Evolutionary conservation across 2,329 filamentous ascomycete genomes (phyloP).

Genomic region (Coniochaeta sp.): DNA sequence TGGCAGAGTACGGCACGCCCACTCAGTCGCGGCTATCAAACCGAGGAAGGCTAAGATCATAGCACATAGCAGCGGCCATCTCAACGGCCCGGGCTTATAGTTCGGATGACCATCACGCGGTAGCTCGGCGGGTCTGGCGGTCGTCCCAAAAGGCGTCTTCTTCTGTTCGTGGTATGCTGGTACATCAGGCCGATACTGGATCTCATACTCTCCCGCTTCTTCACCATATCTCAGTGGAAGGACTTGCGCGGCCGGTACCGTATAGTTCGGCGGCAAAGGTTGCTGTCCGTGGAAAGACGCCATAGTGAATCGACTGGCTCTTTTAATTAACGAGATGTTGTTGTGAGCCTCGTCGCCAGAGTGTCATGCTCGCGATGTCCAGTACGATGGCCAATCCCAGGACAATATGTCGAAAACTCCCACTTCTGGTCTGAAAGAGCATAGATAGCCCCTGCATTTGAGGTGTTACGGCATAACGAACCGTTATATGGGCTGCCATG

Average conservation of each 20-base stretch:
- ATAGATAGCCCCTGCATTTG: background rate
- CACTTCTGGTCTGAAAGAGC: background rate
- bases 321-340: too few species aligned
- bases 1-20: slow-evolving; percentile 8
- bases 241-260: background rate
- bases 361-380: too few species aligned
- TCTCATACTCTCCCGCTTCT: background rate
- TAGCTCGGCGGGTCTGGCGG: slow-evolving; percentile 18
- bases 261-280: background rate
- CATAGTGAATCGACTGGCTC: background rate
- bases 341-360: too few species aligned
- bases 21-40: slow-evolving; percentile 5
- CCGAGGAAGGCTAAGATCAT: slow-evolving; percentile 5
- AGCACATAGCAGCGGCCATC: slow-evolving; percentile 8
- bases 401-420: background rate
- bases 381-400: background rate
- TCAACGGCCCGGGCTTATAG: slow-evolving; percentile 11
- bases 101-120: slow-evolving; percentile 17
- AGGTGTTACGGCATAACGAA: background rate
- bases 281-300: background rate
- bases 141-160: slow-evolving; percentile 15
- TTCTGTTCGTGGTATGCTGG: background rate
- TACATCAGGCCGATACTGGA: background rate
- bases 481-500: background rate
- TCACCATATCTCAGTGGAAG: background rate